A percentile compares a stretch with the other conserved stretches of the same genome.
Conservation (phyloP, 176 grass and related monocot species). For the barley (Hordeum vulgare) region DNA sequence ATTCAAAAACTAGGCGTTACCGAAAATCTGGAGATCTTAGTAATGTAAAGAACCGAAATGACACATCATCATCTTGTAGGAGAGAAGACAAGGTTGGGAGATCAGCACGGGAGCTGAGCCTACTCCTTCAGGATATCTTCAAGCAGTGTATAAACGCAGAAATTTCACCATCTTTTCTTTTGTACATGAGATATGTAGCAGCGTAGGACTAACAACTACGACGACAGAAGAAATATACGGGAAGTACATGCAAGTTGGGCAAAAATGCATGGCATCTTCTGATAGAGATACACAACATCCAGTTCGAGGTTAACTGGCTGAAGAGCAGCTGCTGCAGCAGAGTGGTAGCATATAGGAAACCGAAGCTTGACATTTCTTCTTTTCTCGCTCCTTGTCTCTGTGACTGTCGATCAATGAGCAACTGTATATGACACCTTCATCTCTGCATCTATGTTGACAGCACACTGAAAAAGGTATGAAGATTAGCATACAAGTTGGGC, state of each 20-base stretch:
- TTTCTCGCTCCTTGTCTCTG: not conserved
- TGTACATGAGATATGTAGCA: not conserved
- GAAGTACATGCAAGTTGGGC: not conserved
- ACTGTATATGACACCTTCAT: not conserved
- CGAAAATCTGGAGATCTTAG: not conserved
- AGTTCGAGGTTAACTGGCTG: not conserved
- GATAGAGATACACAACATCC: not conserved
- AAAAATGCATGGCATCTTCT: not conserved
- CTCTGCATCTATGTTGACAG: not conserved
- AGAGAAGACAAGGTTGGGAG: slow-evolving; percentile 43
- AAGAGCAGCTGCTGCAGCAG: not conserved
- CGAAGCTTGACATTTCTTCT: not conserved
- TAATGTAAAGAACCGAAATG: not conserved
- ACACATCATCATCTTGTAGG: slow-evolving; percentile 32
- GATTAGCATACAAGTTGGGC: too few relatives aligned
- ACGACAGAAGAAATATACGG: not conserved
- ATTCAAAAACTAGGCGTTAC: not conserved
- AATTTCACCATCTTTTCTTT: not conserved
- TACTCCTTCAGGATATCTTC: slow-evolving; percentile 48
- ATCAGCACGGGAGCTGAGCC: slow-evolving; percentile 43
- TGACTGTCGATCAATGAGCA: not conserved
- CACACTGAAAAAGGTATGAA: not conserved
- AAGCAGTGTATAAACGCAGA: not conserved
- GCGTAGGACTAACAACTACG: not conserved
- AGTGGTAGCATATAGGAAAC: not conserved